Percentiles rank a stretch among this genome's conserved stretches.
Conservation (phyloP, 176 grass and related monocot genomes). For the Avena sativa region DNA sequence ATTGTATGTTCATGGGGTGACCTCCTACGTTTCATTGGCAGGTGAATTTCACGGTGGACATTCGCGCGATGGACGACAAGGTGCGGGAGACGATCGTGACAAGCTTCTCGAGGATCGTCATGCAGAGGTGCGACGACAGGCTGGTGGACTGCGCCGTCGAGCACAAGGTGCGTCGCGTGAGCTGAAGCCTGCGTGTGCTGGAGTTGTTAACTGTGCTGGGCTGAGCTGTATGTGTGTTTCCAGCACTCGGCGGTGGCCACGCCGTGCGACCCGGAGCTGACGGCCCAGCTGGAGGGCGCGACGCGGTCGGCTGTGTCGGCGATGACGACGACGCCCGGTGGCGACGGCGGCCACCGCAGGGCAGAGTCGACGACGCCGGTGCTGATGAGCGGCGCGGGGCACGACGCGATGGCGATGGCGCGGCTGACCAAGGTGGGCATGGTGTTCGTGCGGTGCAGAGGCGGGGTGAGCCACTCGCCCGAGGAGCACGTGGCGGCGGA, state of each 20-base stretch:
- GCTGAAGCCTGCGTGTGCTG: not conserved
- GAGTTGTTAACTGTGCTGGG: not conserved
- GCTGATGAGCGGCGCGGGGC: conserved; percentile 96
- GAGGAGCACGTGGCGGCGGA: conserved; percentile 81
- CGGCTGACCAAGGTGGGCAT: conserved; percentile 85
- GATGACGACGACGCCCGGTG: conserved; percentile 14
- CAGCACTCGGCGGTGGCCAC: conserved; percentile 82
- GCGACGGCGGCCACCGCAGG: not conserved
- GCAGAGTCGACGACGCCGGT: conserved; percentile 53
- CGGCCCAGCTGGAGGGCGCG: conserved; percentile 60
- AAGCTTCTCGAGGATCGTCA: conserved; percentile 76
- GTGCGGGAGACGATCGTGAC: conserved; percentile 70
- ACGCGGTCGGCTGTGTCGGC: conserved; percentile 48
- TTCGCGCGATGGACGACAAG: conserved; percentile 79
- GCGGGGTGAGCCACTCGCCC: conserved; percentile 89
- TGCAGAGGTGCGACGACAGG: conserved; percentile 64
- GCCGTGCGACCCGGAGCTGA: conserved; percentile 67
- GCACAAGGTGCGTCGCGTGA: conserved; percentile 54
- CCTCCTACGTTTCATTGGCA: not conserved
- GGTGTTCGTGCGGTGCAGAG: conserved; percentile 87
- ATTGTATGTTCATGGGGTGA: no score
- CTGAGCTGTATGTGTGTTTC: not conserved
- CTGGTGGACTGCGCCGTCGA: conserved; percentile 79
- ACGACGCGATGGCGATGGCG: conserved; percentile 95
- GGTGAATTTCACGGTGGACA: conserved; percentile 98